Base-by-base conservation (phyloP, 2,329 filamentous ascomycete genomes). In the Sclerotinia trifoliorum region DNA sequence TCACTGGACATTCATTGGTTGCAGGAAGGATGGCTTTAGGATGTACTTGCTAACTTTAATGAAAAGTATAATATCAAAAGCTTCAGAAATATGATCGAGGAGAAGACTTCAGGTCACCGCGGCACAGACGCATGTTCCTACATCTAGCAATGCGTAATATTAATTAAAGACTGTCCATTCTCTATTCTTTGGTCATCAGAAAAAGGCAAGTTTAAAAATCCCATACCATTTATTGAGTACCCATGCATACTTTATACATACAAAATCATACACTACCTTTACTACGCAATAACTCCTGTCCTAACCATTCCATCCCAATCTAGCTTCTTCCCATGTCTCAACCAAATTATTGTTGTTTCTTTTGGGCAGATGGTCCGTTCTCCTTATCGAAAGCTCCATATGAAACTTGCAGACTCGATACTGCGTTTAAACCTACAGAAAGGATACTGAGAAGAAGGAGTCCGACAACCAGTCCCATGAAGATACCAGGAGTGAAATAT, bases 311-410 rank as follows among this genome's bases (percentile, higher is more conserved):
- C 65, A 19, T 62, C 42, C 32, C 44, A 61, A 49, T 48, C 46
- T 26, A 42, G 6, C 65, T 6, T 42, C 55, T 66, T n/a, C 11
- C 46, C 2, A 24, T 62, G 13, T 4, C 32, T 35, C 4, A 8
- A 44, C 13, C 19, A 7, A 3, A 66, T 60, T 79, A 80, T 74
- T 84, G 85, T 80, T 89, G 85, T 82, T 93, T 96, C 87, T 94
- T 96, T 80, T 96, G 92, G 44, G 90, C 90, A 49, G 88, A 84
- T n/a, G 93, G 92, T 0, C 93, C 92, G 84, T 93, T 96, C 74
- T 97, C 94, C 83, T 97, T 97, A 78, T 96, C 94, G 78, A 98
- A 99, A 1, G 95, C 93, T 71, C 91, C 93, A 79, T 98, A 98
- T 0, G 92, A 91, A 42, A 98, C 92, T 78, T 97, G 85, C 24